A percentile compares a stretch with the other conserved stretches of the same genome.
These are phyloP conservation scores for Tricholoma furcatifolium DNA, from an alignment of 768 basidiomycete genomes.

Conservation along the genomic window DNA sequence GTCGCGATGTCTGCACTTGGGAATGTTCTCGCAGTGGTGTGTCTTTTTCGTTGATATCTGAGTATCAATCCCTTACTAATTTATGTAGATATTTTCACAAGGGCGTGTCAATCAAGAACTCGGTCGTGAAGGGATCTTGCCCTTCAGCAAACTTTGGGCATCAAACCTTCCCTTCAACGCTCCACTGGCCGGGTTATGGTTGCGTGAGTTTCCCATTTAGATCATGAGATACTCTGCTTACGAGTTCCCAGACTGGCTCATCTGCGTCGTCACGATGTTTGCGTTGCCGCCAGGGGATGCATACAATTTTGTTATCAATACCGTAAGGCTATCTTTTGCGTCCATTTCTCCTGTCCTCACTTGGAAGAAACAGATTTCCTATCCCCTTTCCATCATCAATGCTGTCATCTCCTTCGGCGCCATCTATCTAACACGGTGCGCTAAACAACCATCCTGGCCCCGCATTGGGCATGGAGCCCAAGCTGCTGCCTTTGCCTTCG, in stretches of 20 bases:
- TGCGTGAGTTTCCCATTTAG: conserved; percentile 39
- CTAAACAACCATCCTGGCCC: conserved; percentile 12
- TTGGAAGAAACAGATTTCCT: conserved; percentile 27
- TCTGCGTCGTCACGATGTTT: conserved; percentile 29
- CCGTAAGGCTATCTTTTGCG: conserved; percentile 29
- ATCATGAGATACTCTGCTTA: not conserved
- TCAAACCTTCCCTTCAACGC: conserved; percentile 56
- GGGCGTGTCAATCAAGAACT: conserved; percentile 53
- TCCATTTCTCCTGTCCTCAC: not conserved
- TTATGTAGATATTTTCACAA: conserved; percentile 18
- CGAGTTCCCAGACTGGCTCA: conserved; percentile 22
- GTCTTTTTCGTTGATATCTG: not conserved
- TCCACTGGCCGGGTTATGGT: conserved; percentile 49
- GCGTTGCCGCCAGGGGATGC: conserved; percentile 56
- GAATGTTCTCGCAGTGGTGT: conserved; percentile 46
- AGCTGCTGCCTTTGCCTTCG: conserved; percentile 37
- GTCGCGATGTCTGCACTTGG: conserved; percentile 45
- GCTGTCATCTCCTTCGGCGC: conserved; percentile 46
- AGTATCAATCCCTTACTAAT: not conserved
- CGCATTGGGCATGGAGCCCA: conserved; percentile 9
- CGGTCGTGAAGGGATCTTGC: conserved; percentile 55
- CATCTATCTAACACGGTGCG: conserved; percentile 26
- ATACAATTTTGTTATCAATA: conserved; percentile 54
- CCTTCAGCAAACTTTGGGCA: conserved; percentile 53
- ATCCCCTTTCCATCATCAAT: conserved; percentile 46